phyloP scores from a whole-genome alignment of 2,329 filamentous ascomycete species.

The Aspergillus proliferans region DNA sequence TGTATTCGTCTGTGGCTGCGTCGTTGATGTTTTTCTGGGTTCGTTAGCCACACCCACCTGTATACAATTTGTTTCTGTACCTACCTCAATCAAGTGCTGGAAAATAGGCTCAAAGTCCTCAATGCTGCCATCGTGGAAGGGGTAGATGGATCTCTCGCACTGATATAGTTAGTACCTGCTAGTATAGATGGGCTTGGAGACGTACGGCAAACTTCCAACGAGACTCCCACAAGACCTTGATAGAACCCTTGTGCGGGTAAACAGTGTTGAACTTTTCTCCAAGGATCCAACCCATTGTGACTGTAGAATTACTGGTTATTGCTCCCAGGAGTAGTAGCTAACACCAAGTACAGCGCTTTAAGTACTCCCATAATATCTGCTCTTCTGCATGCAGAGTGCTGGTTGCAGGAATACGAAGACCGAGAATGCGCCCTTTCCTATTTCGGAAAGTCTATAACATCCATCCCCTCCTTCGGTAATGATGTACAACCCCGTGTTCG shows the following conservation, averaged over 20 bases:
- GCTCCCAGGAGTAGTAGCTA: neutral
- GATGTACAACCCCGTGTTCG: too few species aligned
- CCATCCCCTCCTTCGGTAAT: too few species aligned
- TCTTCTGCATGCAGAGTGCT: too few species aligned
- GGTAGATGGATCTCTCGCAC: slow-evolving; percentile 60
- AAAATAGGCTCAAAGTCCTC: slow-evolving; percentile 67
- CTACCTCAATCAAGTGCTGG: slow-evolving; percentile 52
- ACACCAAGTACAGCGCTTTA: neutral
- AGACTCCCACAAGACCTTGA: slow-evolving; percentile 64
- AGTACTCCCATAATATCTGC: too few species aligned
- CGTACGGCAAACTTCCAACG: slow-evolving; percentile 66
- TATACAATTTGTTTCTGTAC: slow-evolving; percentile 3
- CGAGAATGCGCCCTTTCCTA: too few species aligned
- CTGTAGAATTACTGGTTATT: neutral
- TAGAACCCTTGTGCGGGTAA: slow-evolving; percentile 54
- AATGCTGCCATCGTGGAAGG: slow-evolving; percentile 65
- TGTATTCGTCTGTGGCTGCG: slow-evolving; percentile 60
- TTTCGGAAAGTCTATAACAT: too few species aligned
- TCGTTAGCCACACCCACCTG: neutral
- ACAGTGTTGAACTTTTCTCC: slow-evolving; percentile 44
- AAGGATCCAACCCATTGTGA: slow-evolving; percentile 25
- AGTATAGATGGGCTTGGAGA: neutral
- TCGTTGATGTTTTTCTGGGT: slow-evolving; percentile 54
- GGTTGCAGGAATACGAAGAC: too few species aligned
- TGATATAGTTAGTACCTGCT: slow-evolving; percentile 11